Base-by-base conservation (phyloP, 2,329 filamentous ascomycete genomes). In the Didymella segeticola region DNA sequence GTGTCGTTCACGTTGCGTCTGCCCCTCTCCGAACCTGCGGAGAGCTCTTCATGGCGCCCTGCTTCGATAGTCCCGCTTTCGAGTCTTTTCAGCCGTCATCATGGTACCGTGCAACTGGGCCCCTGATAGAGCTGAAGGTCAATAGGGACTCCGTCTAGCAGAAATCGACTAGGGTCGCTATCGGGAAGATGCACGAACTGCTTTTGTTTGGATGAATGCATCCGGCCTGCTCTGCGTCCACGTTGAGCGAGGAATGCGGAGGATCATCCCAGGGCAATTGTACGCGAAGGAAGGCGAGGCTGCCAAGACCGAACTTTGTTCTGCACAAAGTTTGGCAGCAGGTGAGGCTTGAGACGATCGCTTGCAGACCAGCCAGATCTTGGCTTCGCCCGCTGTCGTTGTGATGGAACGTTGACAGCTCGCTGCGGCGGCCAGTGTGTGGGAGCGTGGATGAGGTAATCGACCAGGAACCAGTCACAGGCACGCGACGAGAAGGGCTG, bases 321-420 rank as follows among this genome's bases (percentile, higher is more conserved):
- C 42, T 48, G 42, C 36, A 43, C 30, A 26, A 30, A 33, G 23
- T 45, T 45, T 31, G 47, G 53, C 45, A 47, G 53, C 42, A 47
- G 41, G 33, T 49, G 51, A 57, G 45, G 57, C 58, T 53, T 51
- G 48, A 53, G 55, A 56, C 58, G 55, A 62, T 60, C 53, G 61
- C 57, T 56, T 59, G 58, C 43, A 61, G 55, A 55, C 53, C 61
- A 52, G 56, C 58, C 57, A 56, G 30, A 41, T 39, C 53, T 58
- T 63, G 56, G 66, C 62, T 59, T 53, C 22, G 42, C 46, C 53
- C 51, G 59, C 60, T 56, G 56, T 61, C 51, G 47, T 53, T 49
- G 47, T 63, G 48, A 67, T 62, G 68, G 61, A 64, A 68, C 63
- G 53, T 63, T 68, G 68, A 66, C 64, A 71, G 65, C 52, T 67